phyloP scores from a whole-genome alignment of 495 filamentous ascomycete genomes.

The Bryoglossum gracile region DNA sequence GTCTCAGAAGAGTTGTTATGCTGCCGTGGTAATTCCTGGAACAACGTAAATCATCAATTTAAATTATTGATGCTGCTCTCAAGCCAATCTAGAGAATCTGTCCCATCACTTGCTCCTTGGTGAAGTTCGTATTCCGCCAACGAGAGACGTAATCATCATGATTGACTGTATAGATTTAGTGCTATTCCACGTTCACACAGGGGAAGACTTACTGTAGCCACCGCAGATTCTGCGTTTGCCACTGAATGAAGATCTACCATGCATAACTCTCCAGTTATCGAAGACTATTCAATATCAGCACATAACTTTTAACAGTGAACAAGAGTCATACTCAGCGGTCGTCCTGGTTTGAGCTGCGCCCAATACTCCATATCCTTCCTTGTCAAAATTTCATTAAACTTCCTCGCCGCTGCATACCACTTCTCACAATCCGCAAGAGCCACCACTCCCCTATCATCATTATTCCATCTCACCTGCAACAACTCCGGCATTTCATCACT shows the following conservation, averaged over 20 bases:
- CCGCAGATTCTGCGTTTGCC: constrained; percentile 85
- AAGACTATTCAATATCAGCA: constrained; percentile 50
- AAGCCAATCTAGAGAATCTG: constrained; percentile 24
- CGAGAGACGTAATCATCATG: constrained; percentile 80
- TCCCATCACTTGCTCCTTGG: constrained; percentile 45
- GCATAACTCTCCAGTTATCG: constrained; percentile 91
- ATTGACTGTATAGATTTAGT: constrained; percentile 50
- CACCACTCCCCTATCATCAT: constrained; percentile 69
- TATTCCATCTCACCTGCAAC: constrained; percentile 81
- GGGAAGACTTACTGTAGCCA: constrained; percentile 62
- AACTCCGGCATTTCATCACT: constrained; percentile 27
- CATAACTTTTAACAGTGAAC: not conserved
- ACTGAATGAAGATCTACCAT: constrained; percentile 73
- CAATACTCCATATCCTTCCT: constrained; percentile 52
- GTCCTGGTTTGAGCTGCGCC: constrained; percentile 74
- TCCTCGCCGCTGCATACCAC: constrained; percentile 73
- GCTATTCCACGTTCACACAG: constrained; percentile 3
- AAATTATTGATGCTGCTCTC: too few relatives aligned
- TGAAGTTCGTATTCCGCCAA: constrained; percentile 63
- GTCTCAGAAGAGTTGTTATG: too few relatives aligned
- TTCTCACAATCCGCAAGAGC: constrained; percentile 30
- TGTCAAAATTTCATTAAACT: constrained; percentile 55
- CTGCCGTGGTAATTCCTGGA: too few relatives aligned
- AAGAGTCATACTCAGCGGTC: constrained; percentile 54
- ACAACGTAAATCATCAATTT: too few relatives aligned